Percentiles rank a stretch among this genome's conserved stretches.
These are phyloP conservation scores for Hericium coralloides DNA, from an alignment of 768 basidiomycete species.

Conservation along the genomic window DNA sequence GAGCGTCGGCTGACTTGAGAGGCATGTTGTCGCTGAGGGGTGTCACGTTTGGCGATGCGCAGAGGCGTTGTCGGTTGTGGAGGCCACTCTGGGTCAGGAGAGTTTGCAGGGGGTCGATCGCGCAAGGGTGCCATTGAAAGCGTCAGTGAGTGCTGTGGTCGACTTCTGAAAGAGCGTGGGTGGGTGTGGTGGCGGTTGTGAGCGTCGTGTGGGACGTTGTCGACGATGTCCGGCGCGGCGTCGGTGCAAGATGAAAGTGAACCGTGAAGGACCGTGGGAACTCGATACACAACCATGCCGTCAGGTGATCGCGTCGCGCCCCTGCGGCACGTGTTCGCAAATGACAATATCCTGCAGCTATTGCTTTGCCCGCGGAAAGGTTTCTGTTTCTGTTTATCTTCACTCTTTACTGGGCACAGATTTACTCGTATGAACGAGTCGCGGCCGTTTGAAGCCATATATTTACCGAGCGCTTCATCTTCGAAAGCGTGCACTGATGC, in stretches of 20 bases:
- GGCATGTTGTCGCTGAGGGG: constrained; percentile 26
- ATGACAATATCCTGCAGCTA: too few species aligned
- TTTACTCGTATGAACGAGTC: too few species aligned
- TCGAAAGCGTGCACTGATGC: too few species aligned
- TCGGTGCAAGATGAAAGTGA: constrained; percentile 1
- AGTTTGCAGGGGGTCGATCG: constrained; percentile 53
- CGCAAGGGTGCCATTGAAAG: constrained; percentile 35
- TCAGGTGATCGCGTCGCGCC: constrained; percentile 14
- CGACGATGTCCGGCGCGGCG: background rate
- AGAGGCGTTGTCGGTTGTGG: constrained; percentile 61
- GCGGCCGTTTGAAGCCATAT: too few species aligned
- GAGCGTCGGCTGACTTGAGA: constrained; percentile 57
- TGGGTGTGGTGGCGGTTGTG: too few species aligned
- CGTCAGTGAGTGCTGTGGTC: constrained; percentile 3
- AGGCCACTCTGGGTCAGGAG: constrained; percentile 54
- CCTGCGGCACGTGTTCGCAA: background rate
- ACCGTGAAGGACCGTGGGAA: constrained; percentile 11
- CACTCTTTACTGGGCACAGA: too few species aligned
- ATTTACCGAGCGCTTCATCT: too few species aligned
- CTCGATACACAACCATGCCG: background rate
- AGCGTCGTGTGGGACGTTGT: background rate
- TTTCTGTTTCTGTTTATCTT: too few species aligned
- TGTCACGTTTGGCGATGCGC: constrained; percentile 65
- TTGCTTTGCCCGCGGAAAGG: too few species aligned
- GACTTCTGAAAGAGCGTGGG: background rate